A percentile compares a stretch with the other conserved stretches of the same genome.
These are phyloP conservation scores for Ceriops decandra DNA, from an alignment of 345 rosid species.

Conservation along the genomic window DNA sequence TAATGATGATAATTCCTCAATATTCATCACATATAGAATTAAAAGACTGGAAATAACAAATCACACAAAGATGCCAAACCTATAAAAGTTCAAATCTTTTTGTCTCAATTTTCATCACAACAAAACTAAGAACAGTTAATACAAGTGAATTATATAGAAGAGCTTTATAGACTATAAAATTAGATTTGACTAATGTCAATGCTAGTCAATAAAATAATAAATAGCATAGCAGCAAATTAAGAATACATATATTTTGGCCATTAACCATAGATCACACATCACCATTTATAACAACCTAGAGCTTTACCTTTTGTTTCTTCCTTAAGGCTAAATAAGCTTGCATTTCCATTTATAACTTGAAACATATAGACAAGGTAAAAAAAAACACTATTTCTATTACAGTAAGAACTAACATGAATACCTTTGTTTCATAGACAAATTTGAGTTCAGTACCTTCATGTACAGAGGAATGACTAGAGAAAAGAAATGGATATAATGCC, in stretches of 20 bases:
- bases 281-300: too few relatives aligned
- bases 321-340: too few relatives aligned
- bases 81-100: not conserved
- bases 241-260: not conserved
- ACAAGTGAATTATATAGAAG: not conserved
- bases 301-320: too few relatives aligned
- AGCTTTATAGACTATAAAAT: not conserved
- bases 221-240: not conserved
- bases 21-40: not conserved
- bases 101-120: not conserved
- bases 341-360: too few relatives aligned
- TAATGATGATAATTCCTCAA: not conserved
- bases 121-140: not conserved
- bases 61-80: not conserved
- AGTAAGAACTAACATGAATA: too few relatives aligned
- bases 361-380: too few relatives aligned
- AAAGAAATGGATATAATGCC: slow-evolving; percentile 77
- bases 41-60: not conserved
- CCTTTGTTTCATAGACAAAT: slow-evolving; percentile 60
- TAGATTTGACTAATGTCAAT: not conserved
- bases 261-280: slow-evolving; percentile 39
- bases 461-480: slow-evolving; percentile 64
- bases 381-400: too few relatives aligned
- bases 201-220: not conserved
- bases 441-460: slow-evolving; percentile 57